These are phyloP conservation scores for Boletellus sp. DNA, from an alignment of 768 basidiomycete genomes.

Conservation along the genomic window DNA sequence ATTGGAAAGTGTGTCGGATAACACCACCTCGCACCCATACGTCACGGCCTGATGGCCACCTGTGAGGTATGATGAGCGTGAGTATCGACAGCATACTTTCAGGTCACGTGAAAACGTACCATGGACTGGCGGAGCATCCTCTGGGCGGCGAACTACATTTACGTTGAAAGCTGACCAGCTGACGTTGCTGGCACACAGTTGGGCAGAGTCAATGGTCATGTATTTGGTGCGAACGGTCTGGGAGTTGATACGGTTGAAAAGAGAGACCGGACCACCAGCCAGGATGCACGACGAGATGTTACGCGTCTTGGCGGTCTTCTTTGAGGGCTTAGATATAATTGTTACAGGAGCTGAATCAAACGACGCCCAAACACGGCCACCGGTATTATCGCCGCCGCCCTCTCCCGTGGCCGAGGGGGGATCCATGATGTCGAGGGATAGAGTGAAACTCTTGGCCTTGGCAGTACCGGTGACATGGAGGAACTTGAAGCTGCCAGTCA, in stretches of 20 bases:
- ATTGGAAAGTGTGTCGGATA: constrained; percentile 82
- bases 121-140: constrained; percentile 54
- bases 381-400: constrained; percentile 28
- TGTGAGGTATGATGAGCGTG: constrained; percentile 38
- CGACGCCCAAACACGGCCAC: constrained; percentile 81
- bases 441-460: constrained; percentile 86
- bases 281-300: constrained; percentile 89
- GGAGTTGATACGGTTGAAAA: constrained; percentile 95
- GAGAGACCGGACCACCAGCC: constrained; percentile 82
- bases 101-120: constrained; percentile 62
- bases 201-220: constrained; percentile 86
- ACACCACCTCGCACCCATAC: constrained; percentile 84
- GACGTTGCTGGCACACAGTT: constrained; percentile 84
- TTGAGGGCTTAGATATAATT: constrained; percentile 95
- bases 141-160: constrained; percentile 75
- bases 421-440: constrained; percentile 81
- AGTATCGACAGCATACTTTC: constrained; percentile 35
- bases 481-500: constrained; percentile 89
- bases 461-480: constrained; percentile 85
- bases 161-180: constrained; percentile 95
- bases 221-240: constrained; percentile 97
- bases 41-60: constrained; percentile 81
- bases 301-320: constrained; percentile 95
- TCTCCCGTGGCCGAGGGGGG: constrained; percentile 53
- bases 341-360: constrained; percentile 91